Conservation (phyloP, 2,329 filamentous ascomycete species). For the Fusarium coffeatum region DNA sequence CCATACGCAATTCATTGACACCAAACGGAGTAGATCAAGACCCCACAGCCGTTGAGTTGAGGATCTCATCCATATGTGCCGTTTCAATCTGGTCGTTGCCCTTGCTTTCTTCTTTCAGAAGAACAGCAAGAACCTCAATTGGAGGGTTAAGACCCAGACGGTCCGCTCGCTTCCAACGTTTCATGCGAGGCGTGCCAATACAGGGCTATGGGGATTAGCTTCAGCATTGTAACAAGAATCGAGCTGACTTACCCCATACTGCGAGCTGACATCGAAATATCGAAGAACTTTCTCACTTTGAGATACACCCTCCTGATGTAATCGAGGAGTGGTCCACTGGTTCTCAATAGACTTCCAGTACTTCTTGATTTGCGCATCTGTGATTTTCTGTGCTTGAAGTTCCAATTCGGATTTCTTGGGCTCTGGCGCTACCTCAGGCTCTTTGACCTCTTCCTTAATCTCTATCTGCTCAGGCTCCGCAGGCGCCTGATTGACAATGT, state of each 20-base stretch:
- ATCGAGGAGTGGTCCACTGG: conserved; percentile 72
- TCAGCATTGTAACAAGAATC: neutral
- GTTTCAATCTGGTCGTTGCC: conserved; percentile 67
- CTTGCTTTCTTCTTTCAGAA: conserved; percentile 76
- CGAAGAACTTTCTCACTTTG: conserved; percentile 86
- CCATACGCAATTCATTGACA: conserved; percentile 18
- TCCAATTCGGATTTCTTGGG: conserved; percentile 63
- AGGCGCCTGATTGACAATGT: conserved; percentile 31
- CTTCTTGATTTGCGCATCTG: conserved; percentile 74
- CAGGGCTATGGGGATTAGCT: conserved; percentile 69
- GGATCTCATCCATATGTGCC: conserved; percentile 79
- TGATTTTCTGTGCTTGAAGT: conserved; percentile 71
- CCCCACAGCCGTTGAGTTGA: conserved; percentile 62
- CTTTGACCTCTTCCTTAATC: conserved; percentile 38
- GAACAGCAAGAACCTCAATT: conserved; percentile 87
- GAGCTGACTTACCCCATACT: conserved; percentile 84
- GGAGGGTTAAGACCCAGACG: conserved; percentile 86
- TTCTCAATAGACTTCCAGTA: conserved; percentile 84
- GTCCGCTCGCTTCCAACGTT: conserved; percentile 89
- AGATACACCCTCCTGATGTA: conserved; percentile 81
- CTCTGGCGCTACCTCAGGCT: conserved; percentile 43
- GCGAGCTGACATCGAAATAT: conserved; percentile 90
- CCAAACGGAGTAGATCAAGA: conserved; percentile 39
- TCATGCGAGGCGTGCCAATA: conserved; percentile 82
- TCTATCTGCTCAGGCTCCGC: conserved; percentile 34